Base-by-base conservation (phyloP, 257 asterid genomes). In the Cruciata laevipes region DNA sequence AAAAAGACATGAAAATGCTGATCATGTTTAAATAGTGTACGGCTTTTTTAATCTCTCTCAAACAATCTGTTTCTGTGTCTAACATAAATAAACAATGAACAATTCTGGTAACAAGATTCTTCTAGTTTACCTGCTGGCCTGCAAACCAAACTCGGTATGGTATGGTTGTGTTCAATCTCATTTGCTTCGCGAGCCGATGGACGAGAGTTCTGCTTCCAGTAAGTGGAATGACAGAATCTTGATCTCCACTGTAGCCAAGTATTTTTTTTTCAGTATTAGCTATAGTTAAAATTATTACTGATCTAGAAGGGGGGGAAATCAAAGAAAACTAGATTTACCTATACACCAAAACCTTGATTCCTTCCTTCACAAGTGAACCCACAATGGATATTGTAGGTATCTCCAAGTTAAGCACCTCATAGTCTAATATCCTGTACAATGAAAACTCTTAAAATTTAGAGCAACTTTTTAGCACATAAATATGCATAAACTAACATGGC, bases 211-310 rank as follows among this genome's bases (percentile, higher is more conserved):
- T 87, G 74, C 85, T 87, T 68, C 95, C 95, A 8, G 83, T 87
- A 68, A 87, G 69, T 11, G 95, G 95, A 35, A 87, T 77, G 0
- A 87, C 91, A 37, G 95, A 87, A 79, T 87, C 95, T 79, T 87
- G 91, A 81, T 87, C 95, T 0, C 95, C 91, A 10, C 95, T 87
- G 86, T 81, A 66, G 7, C 16, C 49, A 69, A 57, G 21, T 18
- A 24, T 67, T 17, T 4, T 67, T 17, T 4, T 18, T 21, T 68
- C 23, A 10, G 35, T 55, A 40, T 74, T n/a, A 37, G 55, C 27
- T 33, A 37, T 20, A 37, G 11, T 20, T 6, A 68, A 21, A 3
- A 20, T 12, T 53, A 14, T 20, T 53, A 53, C 20, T 18, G 42
- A 20, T 47, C 20, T 47, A 47, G n/a, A 47, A 47, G 55, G 55